Percentiles rank a stretch among this genome's conserved stretches.
These are phyloP conservation scores for Saccharomycopsis oosterbeekiorum DNA, from an alignment of 805 yeast species.

Conservation along the genomic window DNA sequence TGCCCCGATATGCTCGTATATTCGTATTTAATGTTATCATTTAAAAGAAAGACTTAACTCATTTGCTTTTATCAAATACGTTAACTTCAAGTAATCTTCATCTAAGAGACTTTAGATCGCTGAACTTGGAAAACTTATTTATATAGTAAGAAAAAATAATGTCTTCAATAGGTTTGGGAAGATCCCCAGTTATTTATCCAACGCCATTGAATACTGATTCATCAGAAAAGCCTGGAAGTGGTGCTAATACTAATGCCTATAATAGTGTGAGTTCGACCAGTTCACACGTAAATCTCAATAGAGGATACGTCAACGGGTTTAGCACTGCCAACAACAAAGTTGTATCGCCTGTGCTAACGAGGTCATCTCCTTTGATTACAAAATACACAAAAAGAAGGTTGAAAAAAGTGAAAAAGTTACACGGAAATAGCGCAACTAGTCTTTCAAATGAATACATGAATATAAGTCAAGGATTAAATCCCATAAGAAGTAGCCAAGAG, in stretches of 20 bases:
- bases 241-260: not conserved
- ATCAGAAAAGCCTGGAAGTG: not conserved
- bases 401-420: not conserved
- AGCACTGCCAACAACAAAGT: not conserved
- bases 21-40: too few species aligned
- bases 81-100: too few species aligned
- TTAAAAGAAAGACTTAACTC: too few species aligned
- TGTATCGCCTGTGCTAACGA: not conserved
- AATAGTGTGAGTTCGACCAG: conserved; percentile 3
- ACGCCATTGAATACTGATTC: conserved; percentile 11
- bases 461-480: not conserved
- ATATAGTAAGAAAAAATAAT: not conserved
- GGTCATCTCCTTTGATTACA: not conserved
- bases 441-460: not conserved
- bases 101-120: not conserved
- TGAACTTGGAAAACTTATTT: not conserved
- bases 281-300: not conserved
- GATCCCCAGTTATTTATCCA: conserved; percentile 18
- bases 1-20: too few species aligned
- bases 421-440: not conserved
- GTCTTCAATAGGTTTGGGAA: conserved; percentile 18
- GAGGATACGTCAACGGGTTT: not conserved
- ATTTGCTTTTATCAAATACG: too few species aligned
- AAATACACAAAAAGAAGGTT: not conserved
- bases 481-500: not conserved